Conservation (phyloP, 2,329 filamentous ascomycete genomes). For the Aspergillus sp. region DNA sequence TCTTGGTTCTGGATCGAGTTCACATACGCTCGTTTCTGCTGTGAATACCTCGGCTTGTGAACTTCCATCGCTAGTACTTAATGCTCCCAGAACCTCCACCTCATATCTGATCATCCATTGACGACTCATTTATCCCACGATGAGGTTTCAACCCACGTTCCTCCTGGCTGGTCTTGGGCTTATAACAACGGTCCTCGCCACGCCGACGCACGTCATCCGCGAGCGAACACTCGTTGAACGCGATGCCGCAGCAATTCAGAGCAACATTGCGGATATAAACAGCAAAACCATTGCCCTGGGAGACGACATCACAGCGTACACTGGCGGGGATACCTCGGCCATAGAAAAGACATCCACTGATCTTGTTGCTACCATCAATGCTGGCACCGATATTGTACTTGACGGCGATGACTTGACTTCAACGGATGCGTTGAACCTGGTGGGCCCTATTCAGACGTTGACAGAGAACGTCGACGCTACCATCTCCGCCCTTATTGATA, state of each 20-base stretch:
- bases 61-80: neutral
- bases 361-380: constrained; percentile 15
- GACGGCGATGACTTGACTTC: neutral
- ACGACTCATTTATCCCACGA: neutral
- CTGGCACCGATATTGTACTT: constrained; percentile 11
- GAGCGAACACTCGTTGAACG: constrained; percentile 2
- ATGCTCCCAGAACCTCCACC: neutral
- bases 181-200: constrained; percentile 6
- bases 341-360: constrained; percentile 10
- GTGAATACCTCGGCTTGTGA: neutral
- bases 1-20: neutral
- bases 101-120: neutral
- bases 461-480: constrained; percentile 6
- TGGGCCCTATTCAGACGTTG: constrained; percentile 10
- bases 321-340: constrained; percentile 8
- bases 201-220: constrained; percentile 3
- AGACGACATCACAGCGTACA: constrained; percentile 9
- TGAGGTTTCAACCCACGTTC: neutral
- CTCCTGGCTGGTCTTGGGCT: neutral
- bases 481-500: constrained; percentile 8
- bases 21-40: constrained; percentile 9
- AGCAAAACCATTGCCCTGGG: constrained; percentile 11
- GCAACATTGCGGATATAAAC: constrained; percentile 10
- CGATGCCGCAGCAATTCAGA: constrained; percentile 13
- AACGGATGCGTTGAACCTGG: constrained; percentile 11